Conservation (phyloP, 2,329 filamentous ascomycete species). For the Fusarium sp. region DNA sequence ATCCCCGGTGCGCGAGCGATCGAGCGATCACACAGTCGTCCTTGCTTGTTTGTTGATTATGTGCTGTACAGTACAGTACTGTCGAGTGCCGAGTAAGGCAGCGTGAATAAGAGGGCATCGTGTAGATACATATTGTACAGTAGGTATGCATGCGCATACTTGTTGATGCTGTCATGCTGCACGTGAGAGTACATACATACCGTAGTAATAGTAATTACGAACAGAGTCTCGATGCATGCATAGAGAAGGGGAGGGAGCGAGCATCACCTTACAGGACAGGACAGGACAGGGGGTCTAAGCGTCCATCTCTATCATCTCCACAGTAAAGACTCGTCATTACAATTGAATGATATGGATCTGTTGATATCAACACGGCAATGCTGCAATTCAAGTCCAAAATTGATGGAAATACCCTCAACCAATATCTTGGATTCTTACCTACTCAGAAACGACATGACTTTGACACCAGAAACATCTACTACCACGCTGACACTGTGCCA, state of each 20-base stretch:
- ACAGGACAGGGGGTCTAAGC: conserved; percentile 33
- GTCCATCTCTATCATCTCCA: conserved; percentile 24
- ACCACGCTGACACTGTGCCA: conserved; percentile 39
- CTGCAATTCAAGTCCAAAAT: neutral
- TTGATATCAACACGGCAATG: neutral
- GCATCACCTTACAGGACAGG: conserved; percentile 17
- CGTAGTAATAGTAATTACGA: neutral
- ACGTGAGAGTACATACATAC: conserved; percentile 15
- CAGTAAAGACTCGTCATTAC: conserved; percentile 1
- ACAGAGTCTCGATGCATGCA: conserved; percentile 1
- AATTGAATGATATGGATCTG: neutral
- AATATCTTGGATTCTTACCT: neutral
- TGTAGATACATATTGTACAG: neutral
- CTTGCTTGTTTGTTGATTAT: neutral
- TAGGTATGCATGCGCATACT: neutral
- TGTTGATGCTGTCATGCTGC: conserved; percentile 10
- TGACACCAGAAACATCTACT: conserved; percentile 3
- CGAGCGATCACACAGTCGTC: conserved; percentile 3
- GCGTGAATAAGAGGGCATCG: neutral
- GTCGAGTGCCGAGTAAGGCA: neutral
- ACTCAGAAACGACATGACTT: neutral
- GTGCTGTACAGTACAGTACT: neutral
- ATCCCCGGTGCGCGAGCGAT: conserved; percentile 5
- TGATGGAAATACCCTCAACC: neutral
- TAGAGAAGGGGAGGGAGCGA: neutral